Percentiles rank a stretch among this genome's conserved stretches.
Evolutionary conservation across 257 asterid species (phyloP).

Genomic region (Scutellaria galericulata): DNA sequence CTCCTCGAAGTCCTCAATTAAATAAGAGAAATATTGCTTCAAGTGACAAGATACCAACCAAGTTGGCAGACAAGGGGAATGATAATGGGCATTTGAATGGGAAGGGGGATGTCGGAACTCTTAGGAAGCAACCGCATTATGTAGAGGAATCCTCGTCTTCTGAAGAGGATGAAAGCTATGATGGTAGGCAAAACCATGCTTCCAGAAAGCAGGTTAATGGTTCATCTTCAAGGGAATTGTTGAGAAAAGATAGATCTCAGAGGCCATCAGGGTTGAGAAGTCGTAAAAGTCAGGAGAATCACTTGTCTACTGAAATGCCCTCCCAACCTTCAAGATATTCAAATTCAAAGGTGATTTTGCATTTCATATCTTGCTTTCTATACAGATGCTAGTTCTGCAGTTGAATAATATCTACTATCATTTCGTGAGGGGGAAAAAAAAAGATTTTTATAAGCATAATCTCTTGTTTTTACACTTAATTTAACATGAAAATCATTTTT

Average conservation of each 20-base stretch:
- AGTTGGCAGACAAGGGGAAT: slow-evolving; percentile 46
- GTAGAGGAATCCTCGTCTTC: slow-evolving; percentile 56
- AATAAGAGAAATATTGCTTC: slow-evolving; percentile 38
- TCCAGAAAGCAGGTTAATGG: slow-evolving; percentile 42
- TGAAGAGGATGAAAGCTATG: slow-evolving; percentile 56
- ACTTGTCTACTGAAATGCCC: slow-evolving; percentile 43
- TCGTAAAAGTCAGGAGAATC: slow-evolving; percentile 40
- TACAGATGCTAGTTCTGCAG: too few species aligned
- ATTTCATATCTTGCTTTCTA: not conserved
- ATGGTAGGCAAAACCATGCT: slow-evolving; percentile 43
- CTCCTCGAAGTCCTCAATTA: slow-evolving; percentile 35
- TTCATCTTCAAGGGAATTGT: slow-evolving; percentile 35
- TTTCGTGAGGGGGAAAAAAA: too few species aligned
- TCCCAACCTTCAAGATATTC: slow-evolving; percentile 41
- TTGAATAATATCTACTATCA: too few species aligned
- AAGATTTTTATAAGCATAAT: not conserved
- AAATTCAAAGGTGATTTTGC: slow-evolving; percentile 52
- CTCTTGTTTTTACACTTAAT: not conserved
- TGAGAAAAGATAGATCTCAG: slow-evolving; percentile 44
- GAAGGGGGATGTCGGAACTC: slow-evolving; percentile 43
- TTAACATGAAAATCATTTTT: not conserved
- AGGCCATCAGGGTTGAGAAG: slow-evolving; percentile 42
- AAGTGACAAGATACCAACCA: slow-evolving; percentile 44
- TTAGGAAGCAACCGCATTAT: slow-evolving; percentile 44
- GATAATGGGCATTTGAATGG: slow-evolving; percentile 42